A percentile compares a stretch with the other conserved stretches of the same genome.
Conservation (phyloP, 73 alveolate genomes). For the Durusdinium trenchii region DNA sequence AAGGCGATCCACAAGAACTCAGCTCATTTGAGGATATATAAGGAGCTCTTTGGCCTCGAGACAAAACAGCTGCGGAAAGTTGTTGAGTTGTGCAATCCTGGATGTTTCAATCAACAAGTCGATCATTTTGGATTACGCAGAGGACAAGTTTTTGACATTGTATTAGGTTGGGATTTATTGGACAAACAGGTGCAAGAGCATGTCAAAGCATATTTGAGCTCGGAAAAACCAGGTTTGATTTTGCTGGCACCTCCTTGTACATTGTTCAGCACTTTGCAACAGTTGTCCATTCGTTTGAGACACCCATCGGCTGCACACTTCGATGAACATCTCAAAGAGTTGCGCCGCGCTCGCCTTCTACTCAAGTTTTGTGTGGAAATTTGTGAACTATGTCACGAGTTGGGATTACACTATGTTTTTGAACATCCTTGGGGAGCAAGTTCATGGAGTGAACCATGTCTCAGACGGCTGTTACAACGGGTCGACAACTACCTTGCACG, state of each 20-base stretch:
- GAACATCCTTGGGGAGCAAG: constrained; percentile 10
- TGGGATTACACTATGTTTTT: background rate
- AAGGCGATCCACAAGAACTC: background rate
- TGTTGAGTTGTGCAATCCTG: constrained; percentile 11
- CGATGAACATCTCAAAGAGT: background rate
- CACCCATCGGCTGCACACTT: background rate
- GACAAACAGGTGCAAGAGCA: background rate
- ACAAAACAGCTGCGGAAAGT: background rate
- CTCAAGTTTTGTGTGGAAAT: background rate
- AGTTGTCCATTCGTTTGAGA: background rate
- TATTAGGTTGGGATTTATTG: background rate
- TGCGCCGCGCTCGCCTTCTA: background rate
- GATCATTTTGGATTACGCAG: background rate
- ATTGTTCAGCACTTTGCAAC: background rate
- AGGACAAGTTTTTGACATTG: background rate
- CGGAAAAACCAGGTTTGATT: background rate
- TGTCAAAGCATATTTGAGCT: background rate
- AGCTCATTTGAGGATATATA: background rate
- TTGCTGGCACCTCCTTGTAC: background rate
- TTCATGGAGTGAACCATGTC: background rate
- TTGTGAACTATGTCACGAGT: background rate
- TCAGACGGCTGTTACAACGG: background rate
- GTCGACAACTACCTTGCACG: background rate
- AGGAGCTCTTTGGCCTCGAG: background rate
- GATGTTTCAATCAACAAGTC: background rate